Evolutionary conservation across 2,329 filamentous ascomycete genomes (phyloP).

Genomic region (Colletotrichum acutatum): DNA sequence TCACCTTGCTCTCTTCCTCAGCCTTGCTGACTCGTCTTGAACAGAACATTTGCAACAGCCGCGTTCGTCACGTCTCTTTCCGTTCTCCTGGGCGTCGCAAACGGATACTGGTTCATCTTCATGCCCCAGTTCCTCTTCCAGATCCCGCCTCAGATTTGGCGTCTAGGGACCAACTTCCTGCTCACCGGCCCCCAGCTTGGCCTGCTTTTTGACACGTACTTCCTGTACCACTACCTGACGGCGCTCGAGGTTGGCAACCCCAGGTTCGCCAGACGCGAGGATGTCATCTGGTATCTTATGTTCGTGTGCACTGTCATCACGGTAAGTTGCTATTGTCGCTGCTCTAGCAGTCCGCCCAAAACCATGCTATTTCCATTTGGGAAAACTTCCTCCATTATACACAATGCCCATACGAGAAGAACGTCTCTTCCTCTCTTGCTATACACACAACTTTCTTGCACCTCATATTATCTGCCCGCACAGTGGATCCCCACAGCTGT

Average conservation of each 20-base stretch:
- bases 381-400: conserved; percentile 24
- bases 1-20: background rate
- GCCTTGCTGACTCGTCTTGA: conserved; percentile 21
- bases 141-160: conserved; percentile 58
- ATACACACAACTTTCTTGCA: conserved; percentile 34
- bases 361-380: background rate
- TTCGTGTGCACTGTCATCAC: conserved; percentile 79
- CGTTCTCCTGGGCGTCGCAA: conserved; percentile 66
- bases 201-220: conserved; percentile 80
- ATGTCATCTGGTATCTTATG: conserved; percentile 82
- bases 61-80: conserved; percentile 70
- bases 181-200: conserved; percentile 51
- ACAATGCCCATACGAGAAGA: conserved; percentile 1
- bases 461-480: conserved; percentile 82
- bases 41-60: conserved; percentile 73
- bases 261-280: conserved; percentile 79
- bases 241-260: conserved; percentile 77
- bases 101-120: conserved; percentile 63
- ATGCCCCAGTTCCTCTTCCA: conserved; percentile 61
- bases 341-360: conserved; percentile 17
- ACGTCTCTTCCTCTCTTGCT: conserved; percentile 4
- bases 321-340: conserved; percentile 69
- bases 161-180: conserved; percentile 54
- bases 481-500: conserved; percentile 77
- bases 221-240: conserved; percentile 80